Evolutionary conservation across 352 stramenopile genomes (phyloP), one percentile per base, ranked within the genome.

Genomic region (Pythium brassicae): DNA sequence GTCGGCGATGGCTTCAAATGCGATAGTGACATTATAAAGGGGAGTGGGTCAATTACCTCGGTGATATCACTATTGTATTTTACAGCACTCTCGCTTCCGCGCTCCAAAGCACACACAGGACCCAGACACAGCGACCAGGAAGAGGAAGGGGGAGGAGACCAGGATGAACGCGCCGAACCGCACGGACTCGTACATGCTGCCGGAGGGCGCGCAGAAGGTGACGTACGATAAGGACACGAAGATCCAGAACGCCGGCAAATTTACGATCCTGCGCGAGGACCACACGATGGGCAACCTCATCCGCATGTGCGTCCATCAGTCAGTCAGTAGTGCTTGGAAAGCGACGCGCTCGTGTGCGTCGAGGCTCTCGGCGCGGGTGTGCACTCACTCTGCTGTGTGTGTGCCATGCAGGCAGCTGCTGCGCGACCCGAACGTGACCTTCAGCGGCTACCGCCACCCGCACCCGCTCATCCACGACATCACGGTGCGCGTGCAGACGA

Each of bases 281-380:
- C 97, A 99, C 76, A 99, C 97, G 0, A 84, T 99, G 44, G 93
- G 87, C 43, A 99, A 99, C 69, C 85, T 99, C 58, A 86, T 99
- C 58, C 93, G 97, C 55, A 98, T 99, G 94, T 97, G 68, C 73
- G 82, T 57, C n/a, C n/a, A n/a, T n/a, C 53, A n/a, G n/a, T n/a
- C n/a, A n/a, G 2, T 57, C 23, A 37, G 39, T 39, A 22, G 12
- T 43, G 42, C 12, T 23, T 46, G 7, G 11, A n/a, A 46, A n/a
- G 11, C 39, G 19, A 15, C 17, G 11, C 20, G 39, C 17, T 17
- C 15, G 39, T n/a, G 15, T 44, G n/a, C n/a, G n/a, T n/a, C n/a
- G n/a, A n/a, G n/a, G 10, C n/a, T n/a, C n/a, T n/a, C n/a, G n/a
- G n/a, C n/a, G n/a, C n/a, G n/a, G n/a, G n/a, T n/a, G n/a, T n/a